Conservation (phyloP, 495 filamentous ascomycete species). For the Gamarada debralockiae region DNA sequence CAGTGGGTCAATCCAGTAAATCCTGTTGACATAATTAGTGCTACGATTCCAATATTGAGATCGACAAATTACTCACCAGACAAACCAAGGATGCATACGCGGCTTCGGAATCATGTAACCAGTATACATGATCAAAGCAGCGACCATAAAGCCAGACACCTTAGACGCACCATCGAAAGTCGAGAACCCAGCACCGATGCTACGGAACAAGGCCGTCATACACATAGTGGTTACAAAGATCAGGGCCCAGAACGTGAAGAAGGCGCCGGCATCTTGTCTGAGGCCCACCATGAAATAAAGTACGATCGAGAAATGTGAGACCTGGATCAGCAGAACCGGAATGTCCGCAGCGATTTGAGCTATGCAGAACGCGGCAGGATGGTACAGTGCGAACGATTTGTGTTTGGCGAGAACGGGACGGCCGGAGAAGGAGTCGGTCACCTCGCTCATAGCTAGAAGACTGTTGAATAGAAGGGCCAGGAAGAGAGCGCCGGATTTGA, state of each 20-base stretch:
- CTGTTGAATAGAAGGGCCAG: slow-evolving; percentile 58
- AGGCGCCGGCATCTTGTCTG: slow-evolving; percentile 39
- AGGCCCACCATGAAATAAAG: slow-evolving; percentile 64
- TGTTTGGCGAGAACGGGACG: slow-evolving; percentile 68
- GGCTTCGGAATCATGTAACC: slow-evolving; percentile 37
- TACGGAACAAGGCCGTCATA: slow-evolving; percentile 50
- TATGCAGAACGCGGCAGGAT: slow-evolving; percentile 66
- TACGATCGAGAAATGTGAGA: slow-evolving; percentile 59
- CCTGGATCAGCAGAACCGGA: slow-evolving; percentile 60
- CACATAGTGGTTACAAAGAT: slow-evolving; percentile 38
- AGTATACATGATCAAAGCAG: slow-evolving; percentile 32
- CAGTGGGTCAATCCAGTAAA: slow-evolving; percentile 37
- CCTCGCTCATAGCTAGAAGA: slow-evolving; percentile 60
- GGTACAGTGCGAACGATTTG: slow-evolving; percentile 67
- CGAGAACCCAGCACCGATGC: slow-evolving; percentile 42
- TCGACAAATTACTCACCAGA: slow-evolving; percentile 61
- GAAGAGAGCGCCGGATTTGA: slow-evolving; percentile 56
- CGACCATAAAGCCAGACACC: slow-evolving; percentile 43
- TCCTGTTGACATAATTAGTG: slow-evolving; percentile 59
- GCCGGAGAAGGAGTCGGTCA: slow-evolving; percentile 54
- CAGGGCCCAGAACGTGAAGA: slow-evolving; percentile 49
- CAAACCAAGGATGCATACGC: slow-evolving; percentile 32
- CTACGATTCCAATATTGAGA: slow-evolving; percentile 71
- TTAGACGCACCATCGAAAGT: slow-evolving; percentile 54
- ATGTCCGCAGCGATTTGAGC: slow-evolving; percentile 67